Evolutionary conservation across 2,329 filamentous ascomycete genomes (phyloP).

Genomic region (Pseudogymnoascus sp.): DNA sequence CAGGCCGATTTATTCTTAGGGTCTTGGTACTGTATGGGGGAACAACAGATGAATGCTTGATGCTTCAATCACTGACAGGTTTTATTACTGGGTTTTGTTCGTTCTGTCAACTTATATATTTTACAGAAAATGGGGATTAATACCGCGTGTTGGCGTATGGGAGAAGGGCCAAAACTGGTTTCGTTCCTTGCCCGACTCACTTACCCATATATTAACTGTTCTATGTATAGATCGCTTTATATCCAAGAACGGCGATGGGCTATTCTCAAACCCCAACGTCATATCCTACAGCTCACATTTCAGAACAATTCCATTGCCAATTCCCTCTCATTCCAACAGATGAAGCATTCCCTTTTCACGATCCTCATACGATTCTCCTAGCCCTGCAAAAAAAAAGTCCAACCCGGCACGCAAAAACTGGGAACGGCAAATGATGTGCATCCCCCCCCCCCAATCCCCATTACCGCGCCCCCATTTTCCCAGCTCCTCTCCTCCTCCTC

Average conservation of each 20-base stretch:
- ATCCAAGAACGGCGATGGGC: neutral
- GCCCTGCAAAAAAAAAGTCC: neutral
- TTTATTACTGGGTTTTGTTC: neutral
- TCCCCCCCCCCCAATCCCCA: neutral
- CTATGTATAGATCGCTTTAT: neutral
- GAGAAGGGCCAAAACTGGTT: neutral
- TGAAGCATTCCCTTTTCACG: neutral
- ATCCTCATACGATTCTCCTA: neutral
- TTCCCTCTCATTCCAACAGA: neutral
- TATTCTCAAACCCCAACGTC: neutral
- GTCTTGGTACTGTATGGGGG: conserved; percentile 1
- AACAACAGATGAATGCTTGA: neutral
- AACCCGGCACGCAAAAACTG: neutral
- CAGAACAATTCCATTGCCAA: neutral
- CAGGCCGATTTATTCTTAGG: neutral
- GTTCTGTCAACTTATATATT: neutral
- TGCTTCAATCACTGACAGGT: neutral
- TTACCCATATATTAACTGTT: neutral
- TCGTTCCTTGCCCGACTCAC: neutral
- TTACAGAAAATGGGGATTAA: neutral
- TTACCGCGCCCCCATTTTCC: conserved; percentile 1
- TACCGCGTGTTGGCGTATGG: neutral
- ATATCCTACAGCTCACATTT: neutral
- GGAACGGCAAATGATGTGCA: conserved; percentile 7
- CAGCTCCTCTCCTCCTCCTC: neutral